A percentile compares a stretch with the other conserved stretches of the same genome.
These are phyloP conservation scores for Zymoseptoria tritici DNA, from an alignment of 2,329 filamentous ascomycete genomes.

Conservation along the genomic window DNA sequence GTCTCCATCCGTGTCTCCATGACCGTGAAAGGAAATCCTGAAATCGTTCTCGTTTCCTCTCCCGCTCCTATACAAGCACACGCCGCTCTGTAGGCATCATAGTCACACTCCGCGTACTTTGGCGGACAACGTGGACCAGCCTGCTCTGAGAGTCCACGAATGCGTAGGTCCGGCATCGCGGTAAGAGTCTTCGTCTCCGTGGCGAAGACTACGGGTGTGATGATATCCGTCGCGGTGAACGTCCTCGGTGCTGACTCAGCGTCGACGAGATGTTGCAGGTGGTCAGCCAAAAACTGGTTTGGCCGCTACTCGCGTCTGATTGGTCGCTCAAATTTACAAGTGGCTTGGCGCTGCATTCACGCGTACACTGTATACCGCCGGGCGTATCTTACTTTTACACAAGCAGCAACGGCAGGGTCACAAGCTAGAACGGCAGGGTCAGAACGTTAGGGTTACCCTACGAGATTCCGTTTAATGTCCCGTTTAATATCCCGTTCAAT, in stretches of 20 bases:
- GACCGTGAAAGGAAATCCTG: not conserved
- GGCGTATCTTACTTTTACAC: too few species aligned
- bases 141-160: not conserved
- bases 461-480: too few species aligned
- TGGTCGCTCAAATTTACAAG: too few species aligned
- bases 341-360: too few species aligned
- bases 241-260: not conserved
- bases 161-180: not conserved
- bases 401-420: too few species aligned
- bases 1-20: not conserved
- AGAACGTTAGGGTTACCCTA: too few species aligned
- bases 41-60: not conserved
- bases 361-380: too few species aligned
- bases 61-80: not conserved
- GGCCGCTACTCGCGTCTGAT: too few species aligned
- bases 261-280: not conserved
- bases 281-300: too few species aligned
- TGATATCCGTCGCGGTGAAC: not conserved
- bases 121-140: not conserved
- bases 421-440: too few species aligned
- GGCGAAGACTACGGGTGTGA: not conserved
- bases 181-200: not conserved
- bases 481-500: too few species aligned
- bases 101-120: not conserved
- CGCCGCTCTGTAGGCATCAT: not conserved